A percentile compares a stretch with the other conserved stretches of the same genome.
These are phyloP conservation scores for Aquanectria penicillioides DNA, from an alignment of 2,329 filamentous ascomycete genomes.

Conservation along the genomic window DNA sequence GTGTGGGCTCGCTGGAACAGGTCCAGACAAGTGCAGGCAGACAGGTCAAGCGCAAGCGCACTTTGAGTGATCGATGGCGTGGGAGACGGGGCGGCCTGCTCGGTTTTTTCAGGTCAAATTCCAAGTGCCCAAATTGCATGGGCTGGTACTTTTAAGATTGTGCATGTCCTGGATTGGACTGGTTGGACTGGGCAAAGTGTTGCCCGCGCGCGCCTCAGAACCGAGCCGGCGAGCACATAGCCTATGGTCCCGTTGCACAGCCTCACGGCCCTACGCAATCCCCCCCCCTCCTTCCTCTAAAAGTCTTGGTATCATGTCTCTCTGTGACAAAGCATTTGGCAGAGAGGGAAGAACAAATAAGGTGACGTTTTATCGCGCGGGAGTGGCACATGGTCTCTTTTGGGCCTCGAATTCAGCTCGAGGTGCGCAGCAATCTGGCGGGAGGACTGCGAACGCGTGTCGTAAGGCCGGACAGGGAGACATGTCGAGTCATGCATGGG, in stretches of 20 bases:
- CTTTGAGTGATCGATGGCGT: too few species aligned
- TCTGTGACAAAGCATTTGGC: background rate
- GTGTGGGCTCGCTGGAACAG: background rate
- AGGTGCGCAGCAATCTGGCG: background rate
- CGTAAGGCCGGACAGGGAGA: background rate
- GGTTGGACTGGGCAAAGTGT: too few species aligned
- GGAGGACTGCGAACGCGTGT: slow-evolving; percentile 12
- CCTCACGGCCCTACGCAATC: slow-evolving; percentile 43
- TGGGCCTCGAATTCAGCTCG: background rate
- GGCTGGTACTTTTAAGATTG: background rate
- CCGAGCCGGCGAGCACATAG: background rate
- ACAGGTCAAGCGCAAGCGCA: slow-evolving; percentile 1
- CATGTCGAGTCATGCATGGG: slow-evolving; percentile 11
- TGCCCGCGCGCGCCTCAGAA: too few species aligned
- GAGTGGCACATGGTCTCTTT: slow-evolving; percentile 3
- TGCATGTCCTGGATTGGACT: background rate
- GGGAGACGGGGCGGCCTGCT: background rate
- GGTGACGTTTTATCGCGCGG: slow-evolving; percentile 5
- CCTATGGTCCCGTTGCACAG: slow-evolving; percentile 35
- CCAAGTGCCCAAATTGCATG: background rate
- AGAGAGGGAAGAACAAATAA: background rate
- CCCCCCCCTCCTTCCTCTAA: slow-evolving; percentile 29
- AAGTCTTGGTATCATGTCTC: slow-evolving; percentile 10
- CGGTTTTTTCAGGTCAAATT: background rate
- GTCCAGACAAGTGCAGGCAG: background rate